Conservation (phyloP, 78 protist genomes). For the Dictyostelium purpureum region DNA sequence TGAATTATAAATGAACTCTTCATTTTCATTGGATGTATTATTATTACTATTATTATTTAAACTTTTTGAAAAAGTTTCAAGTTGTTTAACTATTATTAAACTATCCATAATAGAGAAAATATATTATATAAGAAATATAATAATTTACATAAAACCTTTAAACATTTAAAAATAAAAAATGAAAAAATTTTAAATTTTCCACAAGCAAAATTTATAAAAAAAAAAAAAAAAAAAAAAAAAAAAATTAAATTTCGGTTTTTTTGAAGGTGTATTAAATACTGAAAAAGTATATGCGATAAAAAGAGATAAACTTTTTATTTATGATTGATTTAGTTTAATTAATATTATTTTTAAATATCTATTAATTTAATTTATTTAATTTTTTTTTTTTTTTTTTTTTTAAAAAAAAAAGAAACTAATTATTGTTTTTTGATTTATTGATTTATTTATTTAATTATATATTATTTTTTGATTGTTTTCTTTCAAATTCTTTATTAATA, state of each 20-base stretch:
- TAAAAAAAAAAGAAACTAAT: not conserved
- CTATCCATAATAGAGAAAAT: not conserved
- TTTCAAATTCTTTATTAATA: not conserved
- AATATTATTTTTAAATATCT: not conserved
- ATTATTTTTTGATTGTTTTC: conserved; percentile 8
- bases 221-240: not conserved
- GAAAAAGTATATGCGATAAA: no score
- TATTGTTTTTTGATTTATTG: no score
- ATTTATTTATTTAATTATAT: not conserved
- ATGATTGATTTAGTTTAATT: no score
- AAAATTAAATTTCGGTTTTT: no score
- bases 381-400: not conserved
- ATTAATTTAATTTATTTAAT: not conserved
- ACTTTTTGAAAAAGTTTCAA: conserved; percentile 12
- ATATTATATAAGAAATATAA: not conserved
- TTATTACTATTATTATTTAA: not conserved
- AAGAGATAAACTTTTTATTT: no score
- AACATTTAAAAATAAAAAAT: not conserved
- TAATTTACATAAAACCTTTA: no score
- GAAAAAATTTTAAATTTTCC: not conserved
- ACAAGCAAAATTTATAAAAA: not conserved
- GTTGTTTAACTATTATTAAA: not conserved
- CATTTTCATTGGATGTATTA: not conserved
- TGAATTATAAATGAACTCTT: not conserved
- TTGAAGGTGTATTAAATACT: no score